Evolutionary conservation across 176 grass and related monocot genomes (phyloP).

Genomic region (Miscanthus lutarioriparius): DNA sequence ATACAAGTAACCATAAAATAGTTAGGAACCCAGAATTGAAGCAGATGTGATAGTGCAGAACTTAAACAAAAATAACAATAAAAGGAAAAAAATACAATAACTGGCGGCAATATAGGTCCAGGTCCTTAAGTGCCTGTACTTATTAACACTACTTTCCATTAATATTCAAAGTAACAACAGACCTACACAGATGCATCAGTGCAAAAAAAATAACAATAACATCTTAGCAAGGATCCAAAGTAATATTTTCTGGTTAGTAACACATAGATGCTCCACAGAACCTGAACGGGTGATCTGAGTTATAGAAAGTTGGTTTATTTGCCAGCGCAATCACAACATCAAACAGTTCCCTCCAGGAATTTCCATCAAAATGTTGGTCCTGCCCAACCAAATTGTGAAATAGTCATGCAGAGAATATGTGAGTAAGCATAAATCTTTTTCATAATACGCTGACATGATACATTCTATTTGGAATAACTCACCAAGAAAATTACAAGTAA

Average conservation of each 20-base stretch:
- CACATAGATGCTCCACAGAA: conserved; percentile 35
- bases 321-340: conserved; percentile 98
- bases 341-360: conserved; percentile 96
- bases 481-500: background rate
- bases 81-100: background rate
- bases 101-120: background rate
- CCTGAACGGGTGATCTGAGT: conserved; percentile 94
- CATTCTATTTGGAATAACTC: conserved; percentile 15
- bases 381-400: conserved; percentile 41
- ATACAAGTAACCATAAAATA: conserved; percentile 49
- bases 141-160: conserved; percentile 18
- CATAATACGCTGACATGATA: background rate
- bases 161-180: conserved; percentile 4
- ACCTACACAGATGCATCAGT: background rate
- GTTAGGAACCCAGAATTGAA: conserved; percentile 36
- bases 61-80: background rate
- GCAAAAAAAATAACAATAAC: background rate
- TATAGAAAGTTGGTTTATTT: conserved; percentile 94
- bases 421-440: background rate
- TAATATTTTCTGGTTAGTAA: background rate
- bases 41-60: conserved; percentile 18
- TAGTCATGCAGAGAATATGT: conserved; percentile 15
- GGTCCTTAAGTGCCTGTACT: background rate
- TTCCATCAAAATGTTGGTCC: conserved; percentile 68
- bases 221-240: conserved; percentile 6